Evolutionary conservation across 768 basidiomycete species (phyloP), one percentile per base, ranked within the genome.

Genomic region (Rhodosporidiobolus odoratus): DNA sequence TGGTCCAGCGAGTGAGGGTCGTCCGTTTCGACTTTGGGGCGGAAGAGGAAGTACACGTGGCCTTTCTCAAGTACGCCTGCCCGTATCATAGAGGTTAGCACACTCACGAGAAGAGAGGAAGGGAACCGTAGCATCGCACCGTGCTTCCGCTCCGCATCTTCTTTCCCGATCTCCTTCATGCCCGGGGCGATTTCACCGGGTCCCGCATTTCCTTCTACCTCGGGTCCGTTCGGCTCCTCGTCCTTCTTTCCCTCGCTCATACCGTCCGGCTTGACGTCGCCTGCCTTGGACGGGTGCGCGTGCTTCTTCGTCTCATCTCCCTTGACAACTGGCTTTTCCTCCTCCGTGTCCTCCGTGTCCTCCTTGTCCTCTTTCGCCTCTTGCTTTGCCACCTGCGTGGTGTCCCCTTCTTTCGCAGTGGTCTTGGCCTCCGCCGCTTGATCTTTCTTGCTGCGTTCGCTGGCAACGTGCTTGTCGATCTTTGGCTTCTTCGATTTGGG

Each of bases 21-120:
- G 67, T 85, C 83, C 21, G 80, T 76, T 73, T 86, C 78, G 27
- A 72, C 63, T 37, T 84, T 83, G 6, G 86, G 86, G 17, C 85
- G 83, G 75, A 86, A 88, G 79, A 86, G 84, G 77, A 87, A 86
- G 78, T 87, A 87, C 54, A 88, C 82, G 69, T 66, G 62, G 16
- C 75, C 74, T 17, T 48, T 58, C 35, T 75, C 73, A 63, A 71
- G 56, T 32, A 59, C 50, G n/a, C 76, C 71, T 71, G 52, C 12
- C 23, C 4, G 43, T 12, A 21, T 12, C 13, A 43, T 21, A 21
- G 43, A 43, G 43, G 43, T 43, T 21, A 43, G 43, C 43, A 12
- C 12, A 43, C 21, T 12, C 43, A 43, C 43, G 43, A 43, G 43
- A 43, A 43, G 21, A 43, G 43, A 21, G 43, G 43, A 21, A 43